phyloP scores from a whole-genome alignment of 2,329 filamentous ascomycete genomes.

The Fusarium sp. region DNA sequence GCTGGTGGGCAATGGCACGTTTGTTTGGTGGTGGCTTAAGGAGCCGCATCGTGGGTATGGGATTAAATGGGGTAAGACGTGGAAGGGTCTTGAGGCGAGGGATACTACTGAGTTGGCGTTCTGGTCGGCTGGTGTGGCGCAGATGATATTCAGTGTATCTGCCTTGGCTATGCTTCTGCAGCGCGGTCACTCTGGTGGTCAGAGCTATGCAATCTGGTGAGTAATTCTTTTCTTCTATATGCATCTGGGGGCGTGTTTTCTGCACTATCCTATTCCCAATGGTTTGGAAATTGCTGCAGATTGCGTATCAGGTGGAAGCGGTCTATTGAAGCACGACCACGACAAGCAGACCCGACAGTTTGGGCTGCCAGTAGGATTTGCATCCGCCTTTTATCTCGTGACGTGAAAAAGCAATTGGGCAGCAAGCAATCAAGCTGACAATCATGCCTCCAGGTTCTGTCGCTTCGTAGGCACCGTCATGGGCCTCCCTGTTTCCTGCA shows the following conservation, averaged over 20 bases:
- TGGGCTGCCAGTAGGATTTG: not conserved
- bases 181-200: slow-evolving; percentile 60
- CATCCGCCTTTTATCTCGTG: not conserved
- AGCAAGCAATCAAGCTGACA: slow-evolving; percentile 24
- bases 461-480: slow-evolving; percentile 56
- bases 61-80: slow-evolving; percentile 59
- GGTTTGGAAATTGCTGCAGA: slow-evolving; percentile 15
- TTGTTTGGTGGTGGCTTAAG: slow-evolving; percentile 61
- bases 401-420: slow-evolving; percentile 4
- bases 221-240: slow-evolving; percentile 45
- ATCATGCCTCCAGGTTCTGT: slow-evolving; percentile 52
- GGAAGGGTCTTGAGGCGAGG: slow-evolving; percentile 52
- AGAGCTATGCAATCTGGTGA: slow-evolving; percentile 62
- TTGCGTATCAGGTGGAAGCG: slow-evolving; percentile 24
- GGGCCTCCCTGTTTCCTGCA: slow-evolving; percentile 54
- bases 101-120: slow-evolving; percentile 63
- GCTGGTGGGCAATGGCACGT: slow-evolving; percentile 53
- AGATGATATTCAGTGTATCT: slow-evolving; percentile 55
- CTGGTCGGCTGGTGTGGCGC: slow-evolving; percentile 59
- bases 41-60: slow-evolving; percentile 55
- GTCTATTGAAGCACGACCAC: not conserved
- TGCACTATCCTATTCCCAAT: slow-evolving; percentile 1
- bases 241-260: slow-evolving; percentile 24
- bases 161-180: slow-evolving; percentile 58
- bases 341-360: not conserved